These are phyloP conservation scores for Drechmeria coniospora DNA, from an alignment of 2,329 filamentous ascomycete genomes.

Conservation along the genomic window DNA sequence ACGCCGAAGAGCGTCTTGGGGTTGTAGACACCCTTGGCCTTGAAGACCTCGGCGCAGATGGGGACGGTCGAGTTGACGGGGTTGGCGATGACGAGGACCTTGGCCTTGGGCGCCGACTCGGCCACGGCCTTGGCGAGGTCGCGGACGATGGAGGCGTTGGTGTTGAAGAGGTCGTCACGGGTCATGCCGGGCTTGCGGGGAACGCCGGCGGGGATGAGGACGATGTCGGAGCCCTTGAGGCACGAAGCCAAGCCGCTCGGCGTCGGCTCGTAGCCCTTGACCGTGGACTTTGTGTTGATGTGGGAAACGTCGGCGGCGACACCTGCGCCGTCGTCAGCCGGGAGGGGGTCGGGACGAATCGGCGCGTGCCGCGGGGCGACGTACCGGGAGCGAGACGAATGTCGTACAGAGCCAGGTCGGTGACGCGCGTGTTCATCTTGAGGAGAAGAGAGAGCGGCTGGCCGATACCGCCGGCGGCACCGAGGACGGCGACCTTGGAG, in stretches of 20 bases:
- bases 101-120: conserved; percentile 77
- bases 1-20: conserved; percentile 98
- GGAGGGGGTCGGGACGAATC: conserved; percentile 89
- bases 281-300: conserved; percentile 96
- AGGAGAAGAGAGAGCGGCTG: conserved; percentile 94
- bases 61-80: conserved; percentile 99
- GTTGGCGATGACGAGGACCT: conserved; percentile 96
- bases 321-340: conserved; percentile 42
- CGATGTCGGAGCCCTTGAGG: conserved; percentile 79
- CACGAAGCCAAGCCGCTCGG: conserved; percentile 59
- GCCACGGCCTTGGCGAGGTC: conserved; percentile 93
- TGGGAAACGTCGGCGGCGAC: conserved; percentile 96
- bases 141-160: conserved; percentile 97
- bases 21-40: conserved; percentile 91
- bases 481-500: conserved; percentile 94
- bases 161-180: conserved; percentile 99
- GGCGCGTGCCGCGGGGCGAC: conserved; percentile 22
- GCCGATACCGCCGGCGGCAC: conserved; percentile 94
- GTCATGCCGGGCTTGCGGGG: conserved; percentile 99
- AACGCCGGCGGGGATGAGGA: conserved; percentile 95
- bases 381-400: conserved; percentile 85
- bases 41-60: conserved; percentile 95
- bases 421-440: conserved; percentile 95
- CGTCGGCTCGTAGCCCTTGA: conserved; percentile 76
- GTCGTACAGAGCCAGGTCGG: conserved; percentile 92